Evolutionary conservation across 768 basidiomycete species (phyloP).

Genomic region (Mycena leptocephala): DNA sequence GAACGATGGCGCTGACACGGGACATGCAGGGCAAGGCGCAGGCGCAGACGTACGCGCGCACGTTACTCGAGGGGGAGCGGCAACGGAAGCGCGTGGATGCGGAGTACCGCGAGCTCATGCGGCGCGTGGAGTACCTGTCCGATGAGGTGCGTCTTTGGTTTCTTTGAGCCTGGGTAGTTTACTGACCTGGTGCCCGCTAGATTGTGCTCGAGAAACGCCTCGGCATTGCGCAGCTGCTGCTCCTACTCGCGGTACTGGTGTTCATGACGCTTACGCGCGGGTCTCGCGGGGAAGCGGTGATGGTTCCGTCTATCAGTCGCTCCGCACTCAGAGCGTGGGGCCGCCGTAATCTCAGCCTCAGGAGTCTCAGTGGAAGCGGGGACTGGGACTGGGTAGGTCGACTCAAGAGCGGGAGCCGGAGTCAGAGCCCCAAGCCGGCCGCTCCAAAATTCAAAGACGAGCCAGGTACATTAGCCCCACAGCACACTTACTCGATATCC

Average conservation of each 20-base stretch:
- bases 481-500: not conserved
- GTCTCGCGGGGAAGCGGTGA: conserved; percentile 55
- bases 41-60: conserved; percentile 75
- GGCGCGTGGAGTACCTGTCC: conserved; percentile 80
- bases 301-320: conserved; percentile 31
- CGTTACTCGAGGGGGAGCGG: conserved; percentile 77
- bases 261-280: conserved; percentile 93
- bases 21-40: conserved; percentile 76
- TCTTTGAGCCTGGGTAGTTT: not conserved
- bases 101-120: conserved; percentile 80
- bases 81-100: conserved; percentile 77
- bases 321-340: conserved; percentile 33
- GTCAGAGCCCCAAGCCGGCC: conserved; percentile 18
- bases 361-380: conserved; percentile 26
- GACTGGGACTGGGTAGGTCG: conserved; percentile 38
- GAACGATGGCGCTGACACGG: not conserved
- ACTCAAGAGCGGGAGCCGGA: conserved; percentile 29
- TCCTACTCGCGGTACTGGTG: conserved; percentile 86
- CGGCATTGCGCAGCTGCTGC: conserved; percentile 89
- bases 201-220: conserved; percentile 92
- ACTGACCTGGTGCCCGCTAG: conserved; percentile 53
- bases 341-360: conserved; percentile 32
- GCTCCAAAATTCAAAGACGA: not conserved
- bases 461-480: not conserved
- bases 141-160: conserved; percentile 77